Base-by-base conservation (phyloP, 2,329 filamentous ascomycete genomes). In the Cephalotrichum gorgonifer region DNA sequence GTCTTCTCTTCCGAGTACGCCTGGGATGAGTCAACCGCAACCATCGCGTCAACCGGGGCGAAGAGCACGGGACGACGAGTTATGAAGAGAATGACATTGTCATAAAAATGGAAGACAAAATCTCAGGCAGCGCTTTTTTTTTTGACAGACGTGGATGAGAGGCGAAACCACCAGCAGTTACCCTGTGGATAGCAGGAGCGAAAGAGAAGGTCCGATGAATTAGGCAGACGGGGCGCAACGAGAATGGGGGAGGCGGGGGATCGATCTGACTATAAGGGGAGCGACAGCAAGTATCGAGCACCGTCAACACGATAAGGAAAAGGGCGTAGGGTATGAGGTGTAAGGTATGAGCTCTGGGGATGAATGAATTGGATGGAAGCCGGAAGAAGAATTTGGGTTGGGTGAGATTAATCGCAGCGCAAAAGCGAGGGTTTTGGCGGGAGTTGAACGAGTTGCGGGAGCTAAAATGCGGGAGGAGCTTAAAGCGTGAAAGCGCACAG, bases 1-100 rank as follows among this genome's bases (percentile, higher is more conserved):
- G 77, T 81, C 62, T 69, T 74, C 64, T 79, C 75, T 57, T 71
- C 67, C 52, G 68, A 68, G 53, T 59, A 58, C 54, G 59, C 64
- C 53, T 65, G 62, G 41, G 64, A 67, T 55, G 60, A 30, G 25
- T 42, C 38, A 15, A 48, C n/a, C 7, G 39, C 39, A 17, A 27
- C 35, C 46, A 48, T 48, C 22, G 46, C 43, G 46, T 14, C 46
- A 20, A 20, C 35, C 35, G 35, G 15, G 35, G 35, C 35, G 35
- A 20, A 22, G 35, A 39, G 35, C 35, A 7, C n/a, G 17, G 30
- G 30, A 20, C 45, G 20, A 23, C 23, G 28, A 41, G 20, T 38
- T 47, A 47, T 23, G 28, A 39, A 17, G 15, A 33, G 45, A 6
- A n/a, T 23, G 27, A 39, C 45, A 47, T 47, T 25, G 45, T 47